A percentile compares a stretch with the other conserved stretches of the same genome.
These are phyloP conservation scores for Trichophyton benhamiae DNA, from an alignment of 2,329 filamentous ascomycete genomes.

Conservation along the genomic window DNA sequence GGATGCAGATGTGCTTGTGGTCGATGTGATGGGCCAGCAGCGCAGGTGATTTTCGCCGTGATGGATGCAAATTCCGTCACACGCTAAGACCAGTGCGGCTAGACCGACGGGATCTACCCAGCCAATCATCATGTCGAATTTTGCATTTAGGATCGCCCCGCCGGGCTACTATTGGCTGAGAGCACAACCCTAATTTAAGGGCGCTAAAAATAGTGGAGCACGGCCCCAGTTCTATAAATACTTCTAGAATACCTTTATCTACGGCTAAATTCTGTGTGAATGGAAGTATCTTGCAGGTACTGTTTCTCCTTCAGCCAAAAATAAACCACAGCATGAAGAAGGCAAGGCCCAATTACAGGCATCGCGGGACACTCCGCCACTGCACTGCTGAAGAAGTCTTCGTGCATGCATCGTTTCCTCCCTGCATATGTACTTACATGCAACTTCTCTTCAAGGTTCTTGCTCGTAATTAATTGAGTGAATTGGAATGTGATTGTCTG, in stretches of 20 bases:
- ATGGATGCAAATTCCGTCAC: neutral
- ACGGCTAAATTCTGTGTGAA: neutral
- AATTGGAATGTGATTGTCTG: neutral
- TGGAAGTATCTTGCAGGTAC: neutral
- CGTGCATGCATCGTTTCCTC: neutral
- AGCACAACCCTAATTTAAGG: neutral
- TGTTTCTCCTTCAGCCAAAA: neutral
- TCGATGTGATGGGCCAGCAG: neutral
- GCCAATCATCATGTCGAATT: neutral
- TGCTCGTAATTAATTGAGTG: neutral
- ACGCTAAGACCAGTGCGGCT: conserved; percentile 1
- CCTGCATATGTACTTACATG: neutral
- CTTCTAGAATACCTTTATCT: neutral
- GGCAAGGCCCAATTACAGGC: neutral
- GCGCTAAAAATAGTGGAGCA: neutral
- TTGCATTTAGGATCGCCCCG: neutral
- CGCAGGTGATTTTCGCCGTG: neutral
- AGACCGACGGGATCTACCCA: neutral
- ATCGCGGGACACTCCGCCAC: neutral
- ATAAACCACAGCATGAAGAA: neutral
- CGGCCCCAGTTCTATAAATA: neutral
- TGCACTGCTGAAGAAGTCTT: neutral
- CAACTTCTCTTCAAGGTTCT: neutral
- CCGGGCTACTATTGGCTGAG: neutral
- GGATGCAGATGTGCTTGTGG: neutral